Evolutionary conservation across 2,329 filamentous ascomycete genomes (phyloP), one percentile per base, ranked within the genome.

Genomic region (Penicillium sp.): DNA sequence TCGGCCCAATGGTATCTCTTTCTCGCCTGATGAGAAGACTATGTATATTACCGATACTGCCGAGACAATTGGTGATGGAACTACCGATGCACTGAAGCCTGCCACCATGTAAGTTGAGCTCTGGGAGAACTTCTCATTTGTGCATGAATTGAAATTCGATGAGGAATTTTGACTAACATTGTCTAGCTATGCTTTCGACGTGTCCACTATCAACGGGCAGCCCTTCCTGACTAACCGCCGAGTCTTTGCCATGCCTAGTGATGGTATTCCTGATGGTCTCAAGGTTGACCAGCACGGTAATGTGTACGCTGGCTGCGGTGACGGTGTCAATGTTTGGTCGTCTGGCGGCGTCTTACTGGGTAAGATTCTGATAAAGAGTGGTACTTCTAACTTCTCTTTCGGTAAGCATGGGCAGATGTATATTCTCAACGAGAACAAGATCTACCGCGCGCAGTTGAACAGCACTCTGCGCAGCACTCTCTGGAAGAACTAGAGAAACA

Each of bases 281-380:
- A 81, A 82, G 58, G 76, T 77, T 40, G 82, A 85, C 60, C 73
- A 73, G 1, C 61, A 77, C 3, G 82, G 82, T 2, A 84, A 85
- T 64, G 79, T 85, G 1, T 85, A 82, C 68, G 75, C 77, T 25
- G 81, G 79, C 0, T 82, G 80, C 56, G 80, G 79, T 0, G 82
- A 84, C 62, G 82, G 82, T 0, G 70, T 85, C 20, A 76, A 83
- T 55, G 75, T 85, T 8, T 85, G 81, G 80, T 77, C 74, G 53
- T 66, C 75, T 0, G 74, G 74, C 0, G 82, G 82, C 1, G 74
- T 65, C 3, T 62, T 82, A 18, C 77, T 88, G 61, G 74, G 79
- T 2, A 87, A 86, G 70, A 82, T 88, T 40, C 80, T 80, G 58
- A 68, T 83, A 0, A 78, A 79, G 0, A 73, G 74, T 33, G 74